Evolutionary conservation across 2,329 filamentous ascomycete species (phyloP), one percentile per base, ranked within the genome.

Genomic region (Fusarium phyllophilum): DNA sequence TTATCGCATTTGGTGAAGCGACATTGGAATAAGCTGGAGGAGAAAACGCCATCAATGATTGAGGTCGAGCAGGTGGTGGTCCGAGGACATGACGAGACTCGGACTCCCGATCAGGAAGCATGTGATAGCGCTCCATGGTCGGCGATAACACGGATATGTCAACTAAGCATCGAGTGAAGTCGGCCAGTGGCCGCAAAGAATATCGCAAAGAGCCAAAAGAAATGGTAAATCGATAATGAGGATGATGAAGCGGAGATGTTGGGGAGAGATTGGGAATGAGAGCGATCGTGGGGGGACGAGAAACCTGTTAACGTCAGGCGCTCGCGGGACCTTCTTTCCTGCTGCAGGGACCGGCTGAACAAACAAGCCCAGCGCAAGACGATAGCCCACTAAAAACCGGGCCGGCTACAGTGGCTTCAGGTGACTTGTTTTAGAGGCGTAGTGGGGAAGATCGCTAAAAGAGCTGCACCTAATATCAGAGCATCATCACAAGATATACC

Each of bases 81-180:
- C 76, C 77, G 73, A 77, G 72, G 69, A 70, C 54, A 76, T 78
- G 75, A 69, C 69, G 73, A 72, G 70, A 70, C 62, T 69, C 66
- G 60, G 75, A 62, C 72, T 78, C 75, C 63, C 67, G 72, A 68
- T 77, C 75, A 61, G 71, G 76, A 71, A 84, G 81, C 85, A 86
- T 86, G 84, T 86, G 85, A 86, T 83, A 83, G 71, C 82, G 81
- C 77, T 84, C 84, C 81, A 85, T 84, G 71, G 71, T 78, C 77
- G 77, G 74, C 65, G 75, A 78, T 78, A 78, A 57, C 66, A 71
- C 73, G 77, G 77, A 63, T 75, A 74, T 66, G 74, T 78, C 77
- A 78, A 78, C 70, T 70, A 45, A 60, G 75, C 77, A 78, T 78
- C 59, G 72, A 74, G 59, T 51, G 62, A 54, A 46, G 26, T 57